phyloP scores from a whole-genome alignment of 228 moss, liverwort and hornwort genomes.

The Sphagnum magellanicum region DNA sequence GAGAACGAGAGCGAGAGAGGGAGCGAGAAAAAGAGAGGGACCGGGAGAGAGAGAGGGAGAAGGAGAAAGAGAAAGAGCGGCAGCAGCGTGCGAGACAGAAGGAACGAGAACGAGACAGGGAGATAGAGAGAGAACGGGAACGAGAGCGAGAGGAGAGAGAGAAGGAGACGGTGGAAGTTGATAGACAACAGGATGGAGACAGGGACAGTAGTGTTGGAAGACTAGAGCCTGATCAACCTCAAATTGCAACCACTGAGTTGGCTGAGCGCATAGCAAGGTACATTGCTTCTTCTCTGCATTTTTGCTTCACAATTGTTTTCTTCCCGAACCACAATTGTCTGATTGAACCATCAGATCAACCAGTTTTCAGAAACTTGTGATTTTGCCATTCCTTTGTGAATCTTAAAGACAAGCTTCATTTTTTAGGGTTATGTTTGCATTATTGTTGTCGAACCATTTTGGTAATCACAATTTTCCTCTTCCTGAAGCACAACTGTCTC shows the following conservation, averaged over 20 bases:
- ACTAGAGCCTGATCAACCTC: conserved; percentile 42
- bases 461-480: not conserved
- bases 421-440: too few relatives aligned
- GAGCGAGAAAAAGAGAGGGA: conserved; percentile 31
- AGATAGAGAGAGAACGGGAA: conserved; percentile 24
- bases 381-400: not conserved
- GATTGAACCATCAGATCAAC: not conserved
- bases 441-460: too few relatives aligned
- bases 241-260: conserved; percentile 52
- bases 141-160: conserved; percentile 43
- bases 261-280: conserved; percentile 80
- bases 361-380: not conserved
- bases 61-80: conserved; percentile 15
- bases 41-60: conserved; percentile 37
- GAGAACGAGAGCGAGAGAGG: conserved; percentile 29
- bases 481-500: not conserved
- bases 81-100: conserved; percentile 4
- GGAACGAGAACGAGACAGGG: conserved; percentile 6
- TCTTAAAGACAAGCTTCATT: not conserved
- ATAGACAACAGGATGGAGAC: conserved; percentile 26
- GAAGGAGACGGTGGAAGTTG: conserved; percentile 30
- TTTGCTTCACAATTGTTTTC: not conserved
- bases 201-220: conserved; percentile 56
- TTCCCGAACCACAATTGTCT: not conserved
- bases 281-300: conserved; percentile 4